These are phyloP conservation scores for Cercophora newfieldiana DNA, from an alignment of 495 filamentous ascomycete genomes.

Conservation along the genomic window DNA sequence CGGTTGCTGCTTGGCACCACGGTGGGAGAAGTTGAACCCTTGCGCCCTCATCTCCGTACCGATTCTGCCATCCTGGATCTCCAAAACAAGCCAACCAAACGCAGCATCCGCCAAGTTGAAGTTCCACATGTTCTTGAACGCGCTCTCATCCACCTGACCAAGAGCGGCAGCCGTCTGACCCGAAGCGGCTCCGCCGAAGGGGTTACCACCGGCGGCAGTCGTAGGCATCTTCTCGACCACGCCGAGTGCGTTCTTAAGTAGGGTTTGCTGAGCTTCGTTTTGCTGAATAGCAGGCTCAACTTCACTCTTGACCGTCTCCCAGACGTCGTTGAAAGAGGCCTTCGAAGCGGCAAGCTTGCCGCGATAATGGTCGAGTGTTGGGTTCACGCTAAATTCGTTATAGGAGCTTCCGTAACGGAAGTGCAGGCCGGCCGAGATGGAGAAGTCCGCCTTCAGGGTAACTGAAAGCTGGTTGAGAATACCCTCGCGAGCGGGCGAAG, in stretches of 20 bases:
- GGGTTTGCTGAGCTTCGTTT: slow-evolving; percentile 87
- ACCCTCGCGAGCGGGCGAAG: slow-evolving; percentile 93
- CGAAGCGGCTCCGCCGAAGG: slow-evolving; percentile 85
- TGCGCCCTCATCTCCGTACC: slow-evolving; percentile 98
- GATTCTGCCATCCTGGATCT: slow-evolving; percentile 91
- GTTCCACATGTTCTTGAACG: slow-evolving; percentile 99
- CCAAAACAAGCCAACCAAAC: slow-evolving; percentile 92
- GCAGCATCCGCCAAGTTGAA: slow-evolving; percentile 98
- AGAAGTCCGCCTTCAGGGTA: slow-evolving; percentile 97
- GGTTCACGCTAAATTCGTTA: slow-evolving; percentile 99
- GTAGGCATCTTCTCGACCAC: slow-evolving; percentile 96
- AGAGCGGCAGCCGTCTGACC: slow-evolving; percentile 59
- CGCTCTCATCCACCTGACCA: slow-evolving; percentile 95
- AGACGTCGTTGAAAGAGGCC: slow-evolving; percentile 98
- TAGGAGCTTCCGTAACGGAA: slow-evolving; percentile 99
- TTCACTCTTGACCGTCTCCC: slow-evolving; percentile 96
- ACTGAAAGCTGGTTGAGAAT: slow-evolving; percentile 98
- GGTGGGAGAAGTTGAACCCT: slow-evolving; percentile 98
- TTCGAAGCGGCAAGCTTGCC: slow-evolving; percentile 99
- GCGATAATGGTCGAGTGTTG: slow-evolving; percentile 95
- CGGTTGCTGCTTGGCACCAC: slow-evolving; percentile 60
- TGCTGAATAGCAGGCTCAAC: slow-evolving; percentile 90
- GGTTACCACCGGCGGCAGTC: slow-evolving; percentile 91
- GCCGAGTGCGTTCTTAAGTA: slow-evolving; percentile 83
- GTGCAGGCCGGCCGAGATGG: slow-evolving; percentile 94